Base-by-base conservation (phyloP, 2,329 filamentous ascomycete species). In the Immersiporthe knoxdaviesiana region DNA sequence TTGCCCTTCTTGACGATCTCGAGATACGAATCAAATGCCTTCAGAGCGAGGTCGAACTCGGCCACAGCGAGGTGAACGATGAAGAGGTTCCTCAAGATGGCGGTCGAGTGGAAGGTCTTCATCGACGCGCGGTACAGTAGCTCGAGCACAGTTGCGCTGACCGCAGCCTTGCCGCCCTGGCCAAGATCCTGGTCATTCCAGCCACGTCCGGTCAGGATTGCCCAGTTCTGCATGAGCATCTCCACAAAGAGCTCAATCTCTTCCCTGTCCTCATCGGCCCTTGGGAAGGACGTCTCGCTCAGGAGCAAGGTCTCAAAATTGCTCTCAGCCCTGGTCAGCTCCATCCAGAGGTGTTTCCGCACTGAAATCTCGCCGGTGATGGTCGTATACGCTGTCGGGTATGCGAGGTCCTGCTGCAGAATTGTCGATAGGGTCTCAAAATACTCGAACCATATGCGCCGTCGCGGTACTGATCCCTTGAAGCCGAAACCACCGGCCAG, bases 91-190 rank as follows among this genome's bases (percentile, higher is more conserved):
- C 95, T 87, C 39, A 99, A 82, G 71, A 98, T 92, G 12, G 93
- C 84, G 1, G 95, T 97, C 1, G 96, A 99, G 79, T 99, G 96
- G 76, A 96, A 99, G 0, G 94, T 97, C 79, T 96, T 97, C 12
- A 92, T 93, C 10, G 95, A 93, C 30, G 94, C 93, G 52, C 91
- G 91, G 79, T 98, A 99, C 8, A 99, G 84, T 37, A 94, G 92
- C 78, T 96, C 94, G 54, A 99, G 86, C 41, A 97, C 89, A 64
- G 90, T 90, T 66, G 91, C 89, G 72, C 92, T 92, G 24, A 95
- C 82, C 30, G 86, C 88, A 75, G 91, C 89, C 74, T 93, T 92
- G 11, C 94, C 94, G 7, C 92, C 93, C 74, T 91, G 88, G 3
- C 93, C 94, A 37, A 97, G 84, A 73, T 97, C 93, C 66, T 89